A percentile compares a stretch with the other conserved stretches of the same genome.
These are phyloP conservation scores for Emericellopsis terricola DNA, from an alignment of 495 filamentous ascomycete genomes.

Conservation along the genomic window DNA sequence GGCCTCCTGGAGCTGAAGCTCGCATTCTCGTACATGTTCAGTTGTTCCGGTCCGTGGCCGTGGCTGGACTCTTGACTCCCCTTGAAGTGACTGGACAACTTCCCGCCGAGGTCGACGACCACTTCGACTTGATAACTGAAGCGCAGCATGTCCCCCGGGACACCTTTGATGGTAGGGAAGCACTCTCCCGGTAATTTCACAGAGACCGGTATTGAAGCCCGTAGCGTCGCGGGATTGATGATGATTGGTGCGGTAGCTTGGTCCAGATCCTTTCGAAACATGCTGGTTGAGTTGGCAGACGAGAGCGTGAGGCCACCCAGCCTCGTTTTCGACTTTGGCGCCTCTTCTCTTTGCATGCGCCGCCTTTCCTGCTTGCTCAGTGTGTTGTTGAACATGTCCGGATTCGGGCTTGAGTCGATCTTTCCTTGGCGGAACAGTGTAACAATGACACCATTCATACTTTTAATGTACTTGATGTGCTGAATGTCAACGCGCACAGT, in stretches of 20 bases:
- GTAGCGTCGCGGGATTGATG: slow-evolving; percentile 63
- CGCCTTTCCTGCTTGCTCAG: slow-evolving; percentile 43
- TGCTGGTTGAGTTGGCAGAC: slow-evolving; percentile 61
- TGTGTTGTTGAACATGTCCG: slow-evolving; percentile 34
- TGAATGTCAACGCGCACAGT: slow-evolving; percentile 64
- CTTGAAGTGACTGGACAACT: slow-evolving; percentile 42
- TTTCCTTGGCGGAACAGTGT: slow-evolving; percentile 84
- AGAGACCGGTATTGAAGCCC: slow-evolving; percentile 56
- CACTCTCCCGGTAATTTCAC: slow-evolving; percentile 76
- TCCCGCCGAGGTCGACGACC: slow-evolving; percentile 79
- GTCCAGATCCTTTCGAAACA: slow-evolving; percentile 83
- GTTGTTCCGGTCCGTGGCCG: too few relatives aligned
- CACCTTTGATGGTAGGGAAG: slow-evolving; percentile 79
- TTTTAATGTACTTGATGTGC: slow-evolving; percentile 75
- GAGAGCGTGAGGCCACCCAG: slow-evolving; percentile 68
- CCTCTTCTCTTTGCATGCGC: slow-evolving; percentile 54
- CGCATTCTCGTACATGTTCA: too few relatives aligned
- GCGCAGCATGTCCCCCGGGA: slow-evolving; percentile 80
- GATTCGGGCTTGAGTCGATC: slow-evolving; percentile 66
- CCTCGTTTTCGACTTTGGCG: slow-evolving; percentile 50
- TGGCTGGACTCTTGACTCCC: slow-evolving; percentile 17
- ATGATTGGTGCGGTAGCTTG: slow-evolving; percentile 77
- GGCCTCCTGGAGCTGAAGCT: slow-evolving; percentile 29
- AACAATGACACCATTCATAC: slow-evolving; percentile 78
- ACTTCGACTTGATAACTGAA: slow-evolving; percentile 91